These are phyloP conservation scores for Trichoderma guizhouense DNA, from an alignment of 2,329 filamentous ascomycete species.

Conservation along the genomic window DNA sequence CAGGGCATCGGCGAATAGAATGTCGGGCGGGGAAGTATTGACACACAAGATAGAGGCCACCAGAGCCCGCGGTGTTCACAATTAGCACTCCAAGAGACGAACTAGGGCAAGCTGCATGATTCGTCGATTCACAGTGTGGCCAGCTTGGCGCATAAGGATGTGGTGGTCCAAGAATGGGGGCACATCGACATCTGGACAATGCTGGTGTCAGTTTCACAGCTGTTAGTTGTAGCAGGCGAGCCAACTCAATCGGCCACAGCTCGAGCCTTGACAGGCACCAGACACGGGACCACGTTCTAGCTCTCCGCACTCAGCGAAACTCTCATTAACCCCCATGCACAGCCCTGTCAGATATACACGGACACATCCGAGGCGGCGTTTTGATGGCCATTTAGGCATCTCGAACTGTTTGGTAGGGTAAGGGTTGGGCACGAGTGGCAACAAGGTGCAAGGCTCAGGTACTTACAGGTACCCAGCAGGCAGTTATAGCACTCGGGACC, in stretches of 20 bases:
- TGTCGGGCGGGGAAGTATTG: neutral
- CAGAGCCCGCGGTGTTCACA: neutral
- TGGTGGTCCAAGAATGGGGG: neutral
- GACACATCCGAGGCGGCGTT: neutral
- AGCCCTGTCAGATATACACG: neutral
- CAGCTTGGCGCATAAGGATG: neutral
- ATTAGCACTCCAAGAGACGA: neutral
- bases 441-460: neutral
- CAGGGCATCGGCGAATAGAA: neutral
- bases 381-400: neutral
- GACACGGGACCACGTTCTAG: neutral
- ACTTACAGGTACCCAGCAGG: neutral
- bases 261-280: neutral
- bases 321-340: neutral
- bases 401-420: neutral
- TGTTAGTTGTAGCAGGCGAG: neutral
- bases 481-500: slow-evolving; percentile 12
- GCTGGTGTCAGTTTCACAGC: neutral
- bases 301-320: neutral
- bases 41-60: neutral
- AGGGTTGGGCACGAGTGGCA: slow-evolving; percentile 13
- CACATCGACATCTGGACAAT: neutral
- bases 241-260: neutral
- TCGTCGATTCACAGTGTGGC: neutral
- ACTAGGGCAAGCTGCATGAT: neutral